Conservation (phyloP, 2,329 filamentous ascomycete species). For the Neophaeococcomyces mojaviensis region DNA sequence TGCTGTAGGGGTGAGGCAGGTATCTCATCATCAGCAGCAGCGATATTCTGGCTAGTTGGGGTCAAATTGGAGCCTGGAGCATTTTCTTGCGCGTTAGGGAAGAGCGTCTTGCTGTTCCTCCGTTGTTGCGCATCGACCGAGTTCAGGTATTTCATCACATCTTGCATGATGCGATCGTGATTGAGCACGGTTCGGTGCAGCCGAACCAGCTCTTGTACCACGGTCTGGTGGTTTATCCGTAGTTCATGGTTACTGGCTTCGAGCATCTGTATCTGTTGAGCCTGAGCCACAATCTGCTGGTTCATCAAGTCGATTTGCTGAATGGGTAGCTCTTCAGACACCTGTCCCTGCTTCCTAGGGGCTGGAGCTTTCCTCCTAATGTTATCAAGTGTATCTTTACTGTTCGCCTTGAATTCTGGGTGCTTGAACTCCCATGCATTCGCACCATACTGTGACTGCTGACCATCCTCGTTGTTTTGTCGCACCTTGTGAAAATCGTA, state of each 20-base stretch:
- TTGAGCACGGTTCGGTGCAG: conserved; percentile 65
- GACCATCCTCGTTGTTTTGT: conserved; percentile 78
- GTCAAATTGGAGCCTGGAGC: conserved; percentile 35
- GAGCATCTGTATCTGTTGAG: conserved; percentile 82
- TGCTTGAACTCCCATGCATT: conserved; percentile 96
- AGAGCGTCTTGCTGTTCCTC: conserved; percentile 48
- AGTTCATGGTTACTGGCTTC: conserved; percentile 80
- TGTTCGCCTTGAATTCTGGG: conserved; percentile 89
- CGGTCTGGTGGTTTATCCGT: conserved; percentile 56
- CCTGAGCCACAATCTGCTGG: conserved; percentile 78
- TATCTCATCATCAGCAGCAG: conserved; percentile 48
- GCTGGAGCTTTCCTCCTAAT: conserved; percentile 93
- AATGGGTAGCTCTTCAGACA: conserved; percentile 64
- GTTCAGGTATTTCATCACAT: conserved; percentile 62
- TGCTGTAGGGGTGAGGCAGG: conserved; percentile 62
- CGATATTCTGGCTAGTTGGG: conserved; percentile 36
- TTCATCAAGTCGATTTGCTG: conserved; percentile 87
- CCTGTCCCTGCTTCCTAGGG: conserved; percentile 63
- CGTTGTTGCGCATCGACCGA: conserved; percentile 57
- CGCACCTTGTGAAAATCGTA: conserved; percentile 98
- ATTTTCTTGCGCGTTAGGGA: conserved; percentile 34
- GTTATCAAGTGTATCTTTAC: conserved; percentile 93
- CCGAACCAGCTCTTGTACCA: conserved; percentile 56
- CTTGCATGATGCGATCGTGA: conserved; percentile 64
- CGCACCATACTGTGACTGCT: conserved; percentile 70